phyloP scores from a whole-genome alignment of 148 eudicot species.

The Silene conica region DNA sequence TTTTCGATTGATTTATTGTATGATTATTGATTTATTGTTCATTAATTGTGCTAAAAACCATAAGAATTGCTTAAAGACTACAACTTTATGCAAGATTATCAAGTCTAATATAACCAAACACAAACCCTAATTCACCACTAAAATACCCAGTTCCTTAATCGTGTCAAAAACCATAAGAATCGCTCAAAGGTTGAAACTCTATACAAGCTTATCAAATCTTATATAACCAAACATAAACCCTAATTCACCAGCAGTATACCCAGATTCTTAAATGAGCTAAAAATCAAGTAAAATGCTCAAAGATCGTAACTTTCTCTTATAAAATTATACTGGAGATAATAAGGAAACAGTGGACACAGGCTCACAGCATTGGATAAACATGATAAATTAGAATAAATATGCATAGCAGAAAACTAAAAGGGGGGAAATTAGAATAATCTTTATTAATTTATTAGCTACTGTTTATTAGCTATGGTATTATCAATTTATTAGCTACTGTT shows the following conservation, averaged over 20 bases:
- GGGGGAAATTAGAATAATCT: slow-evolving; percentile 9
- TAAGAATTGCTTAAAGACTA: too few species aligned
- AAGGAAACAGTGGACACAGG: background rate
- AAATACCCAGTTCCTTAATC: background rate
- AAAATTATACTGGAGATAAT: background rate
- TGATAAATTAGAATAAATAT: background rate
- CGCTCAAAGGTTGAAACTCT: slow-evolving; percentile 7
- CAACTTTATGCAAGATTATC: too few species aligned
- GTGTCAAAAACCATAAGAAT: background rate
- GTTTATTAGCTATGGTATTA: too few species aligned
- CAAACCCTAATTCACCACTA: background rate
- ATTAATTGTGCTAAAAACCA: background rate
- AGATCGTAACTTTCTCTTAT: slow-evolving; percentile 1
- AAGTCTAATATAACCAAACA: background rate
- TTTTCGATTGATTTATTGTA: too few species aligned
- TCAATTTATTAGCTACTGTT: too few species aligned
- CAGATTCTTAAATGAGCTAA: background rate
- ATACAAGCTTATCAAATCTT: background rate
- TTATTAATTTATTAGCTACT: too few species aligned
- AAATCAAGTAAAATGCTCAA: slow-evolving; percentile 4
- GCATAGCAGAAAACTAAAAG: background rate
- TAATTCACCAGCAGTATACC: background rate
- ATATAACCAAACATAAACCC: too few species aligned
- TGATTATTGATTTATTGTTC: too few species aligned
- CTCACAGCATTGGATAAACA: background rate